Evolutionary conservation across 176 grass and related monocot genomes (phyloP), one percentile per base, ranked within the genome.

Genomic region (Zoysia japonica): DNA sequence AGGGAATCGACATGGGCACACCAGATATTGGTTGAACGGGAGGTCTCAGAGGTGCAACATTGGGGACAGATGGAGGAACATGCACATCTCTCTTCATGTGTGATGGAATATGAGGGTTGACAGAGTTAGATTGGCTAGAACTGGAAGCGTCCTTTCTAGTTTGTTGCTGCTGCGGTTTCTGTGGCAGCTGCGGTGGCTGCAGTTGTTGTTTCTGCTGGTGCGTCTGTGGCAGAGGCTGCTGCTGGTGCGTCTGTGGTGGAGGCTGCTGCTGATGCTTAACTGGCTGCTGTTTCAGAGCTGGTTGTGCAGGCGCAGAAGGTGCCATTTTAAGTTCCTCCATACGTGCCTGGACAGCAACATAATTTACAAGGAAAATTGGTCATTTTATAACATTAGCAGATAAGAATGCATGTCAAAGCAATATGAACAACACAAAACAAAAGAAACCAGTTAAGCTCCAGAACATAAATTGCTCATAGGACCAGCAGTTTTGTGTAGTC

Each of bases 1-100:
- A 93, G 0, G 84, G 86, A 7, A 92, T 85, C 0, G 82, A 17
- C 47, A 92, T 87, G 44, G 82, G 70, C 67, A 90, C 65, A 16
- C 74, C 75, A 36, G 91, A 19, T 11, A 91, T 63, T 65, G 57
- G 17, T 42, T 88, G 86, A 75, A 87, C 77, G 81, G 54, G 75
- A 40, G 85, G 72, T 68, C 82, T 87, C 15, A 73, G 68, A 72
- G 78, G 74, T 54, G 73, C 47, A 61, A 89, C 73, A 82, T 62
- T 89, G 15, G 83, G 61, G 1, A 65, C 39, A 2, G 87, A 73
- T 14, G 83, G 73, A 85, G 87, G 47, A 47, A 77, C 73, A 39
- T 82, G 87, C 67, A 73, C 67, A 61, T 85, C 83, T 68, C 83
- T 82, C 79, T 79, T 91, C 41, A 75, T 59, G 60, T 93, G 91